A percentile compares a stretch with the other conserved stretches of the same genome.
These are phyloP conservation scores for Geoglossum cookeanum DNA, from an alignment of 2,329 filamentous ascomycete species.

Conservation along the genomic window DNA sequence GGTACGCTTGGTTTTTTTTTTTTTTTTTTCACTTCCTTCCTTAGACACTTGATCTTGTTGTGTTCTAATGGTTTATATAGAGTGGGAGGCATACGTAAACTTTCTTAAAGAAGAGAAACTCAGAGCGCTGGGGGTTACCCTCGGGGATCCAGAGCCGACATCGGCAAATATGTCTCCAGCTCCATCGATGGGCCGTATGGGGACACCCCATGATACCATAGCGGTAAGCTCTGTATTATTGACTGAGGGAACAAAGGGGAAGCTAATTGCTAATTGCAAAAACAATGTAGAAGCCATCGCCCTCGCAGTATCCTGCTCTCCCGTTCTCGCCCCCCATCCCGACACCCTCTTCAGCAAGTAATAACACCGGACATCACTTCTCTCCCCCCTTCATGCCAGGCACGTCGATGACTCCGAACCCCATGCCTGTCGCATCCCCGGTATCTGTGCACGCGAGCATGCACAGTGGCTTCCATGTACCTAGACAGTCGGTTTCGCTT, in stretches of 20 bases:
- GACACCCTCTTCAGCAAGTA: constrained; percentile 58
- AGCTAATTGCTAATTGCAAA: background rate
- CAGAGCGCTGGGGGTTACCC: constrained; percentile 70
- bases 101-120: constrained; percentile 81
- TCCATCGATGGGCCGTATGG: constrained; percentile 35
- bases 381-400: constrained; percentile 35
- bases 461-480: constrained; percentile 32
- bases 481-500: constrained; percentile 16
- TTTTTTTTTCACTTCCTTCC: too few relatives aligned
- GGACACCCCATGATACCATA: background rate
- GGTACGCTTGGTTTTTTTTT: constrained; percentile 21
- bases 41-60: background rate
- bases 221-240: background rate
- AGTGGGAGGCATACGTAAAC: constrained; percentile 64
- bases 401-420: constrained; percentile 39
- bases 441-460: constrained; percentile 41
- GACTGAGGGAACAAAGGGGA: constrained; percentile 14
- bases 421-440: constrained; percentile 48
- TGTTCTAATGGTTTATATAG: constrained; percentile 10
- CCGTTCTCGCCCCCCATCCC: constrained; percentile 73
- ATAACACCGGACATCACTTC: constrained; percentile 39
- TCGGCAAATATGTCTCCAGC: constrained; percentile 42
- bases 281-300: constrained; percentile 34
- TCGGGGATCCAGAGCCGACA: constrained; percentile 53
- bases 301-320: constrained; percentile 48